Evolutionary conservation across 768 basidiomycete species (phyloP).

Genomic region (Naganishia onofrii): DNA sequence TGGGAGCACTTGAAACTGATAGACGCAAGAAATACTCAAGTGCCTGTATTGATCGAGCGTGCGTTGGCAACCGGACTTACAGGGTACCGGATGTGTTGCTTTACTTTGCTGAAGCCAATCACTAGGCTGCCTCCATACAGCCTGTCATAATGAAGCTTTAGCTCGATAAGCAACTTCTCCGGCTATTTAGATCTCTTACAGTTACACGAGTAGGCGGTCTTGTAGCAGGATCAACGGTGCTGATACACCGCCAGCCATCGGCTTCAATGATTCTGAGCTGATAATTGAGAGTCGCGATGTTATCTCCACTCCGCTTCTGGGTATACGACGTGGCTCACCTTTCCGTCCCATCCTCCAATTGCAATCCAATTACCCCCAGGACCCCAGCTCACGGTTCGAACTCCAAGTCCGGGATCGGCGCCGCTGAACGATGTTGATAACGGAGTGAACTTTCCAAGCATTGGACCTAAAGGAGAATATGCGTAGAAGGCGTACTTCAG

Average conservation of each 20-base stretch:
- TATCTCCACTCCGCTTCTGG: background rate
- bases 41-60: background rate
- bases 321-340: conserved; percentile 56
- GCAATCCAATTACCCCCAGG: conserved; percentile 78
- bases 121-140: conserved; percentile 77
- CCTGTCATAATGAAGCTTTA: conserved; percentile 55
- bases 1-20: conserved; percentile 34
- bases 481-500: conserved; percentile 50
- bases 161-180: background rate
- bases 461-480: conserved; percentile 49
- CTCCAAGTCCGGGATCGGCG: conserved; percentile 76
- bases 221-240: conserved; percentile 34
- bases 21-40: conserved; percentile 56
- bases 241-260: conserved; percentile 48
- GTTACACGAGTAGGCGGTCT: conserved; percentile 29
- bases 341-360: conserved; percentile 84
- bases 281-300: background rate
- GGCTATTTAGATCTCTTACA: conserved; percentile 30
- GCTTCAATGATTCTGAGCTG: conserved; percentile 42
- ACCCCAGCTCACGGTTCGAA: conserved; percentile 77
- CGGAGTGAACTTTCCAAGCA: conserved; percentile 41
- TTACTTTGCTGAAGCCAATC: conserved; percentile 81
- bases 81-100: conserved; percentile 82
- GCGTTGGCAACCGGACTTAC: conserved; percentile 53
- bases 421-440: conserved; percentile 36